Percentiles rank a stretch among this genome's conserved stretches.
Evolutionary conservation across 768 basidiomycete genomes (phyloP).

Genomic region (Bullera alba): DNA sequence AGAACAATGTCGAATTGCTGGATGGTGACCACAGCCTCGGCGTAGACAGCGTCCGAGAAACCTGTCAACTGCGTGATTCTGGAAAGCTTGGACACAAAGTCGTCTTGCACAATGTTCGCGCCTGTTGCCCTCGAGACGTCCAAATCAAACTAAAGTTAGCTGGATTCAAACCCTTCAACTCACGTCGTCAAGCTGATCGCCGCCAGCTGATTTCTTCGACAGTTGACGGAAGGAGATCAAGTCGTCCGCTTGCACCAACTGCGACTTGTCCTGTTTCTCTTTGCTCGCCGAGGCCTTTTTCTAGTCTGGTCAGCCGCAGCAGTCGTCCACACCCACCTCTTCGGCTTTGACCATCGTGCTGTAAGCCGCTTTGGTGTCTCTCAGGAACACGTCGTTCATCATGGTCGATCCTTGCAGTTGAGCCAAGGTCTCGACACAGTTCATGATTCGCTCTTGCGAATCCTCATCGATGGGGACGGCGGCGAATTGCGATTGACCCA

Average conservation of each 20-base stretch:
- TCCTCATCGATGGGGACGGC: conserved; percentile 97
- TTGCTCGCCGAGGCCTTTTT: conserved; percentile 88
- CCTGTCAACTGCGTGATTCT: conserved; percentile 90
- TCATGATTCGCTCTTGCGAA: conserved; percentile 89
- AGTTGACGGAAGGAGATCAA: conserved; percentile 87
- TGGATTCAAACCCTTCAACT: conserved; percentile 22
- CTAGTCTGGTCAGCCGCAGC: conserved; percentile 47
- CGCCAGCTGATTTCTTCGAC: conserved; percentile 79
- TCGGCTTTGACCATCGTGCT: conserved; percentile 92
- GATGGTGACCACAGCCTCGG: conserved; percentile 95
- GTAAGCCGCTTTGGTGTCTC: conserved; percentile 83
- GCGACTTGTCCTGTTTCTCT: conserved; percentile 64
- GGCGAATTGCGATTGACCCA: conserved; percentile 93
- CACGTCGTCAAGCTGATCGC: conserved; percentile 53
- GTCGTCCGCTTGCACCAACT: conserved; percentile 86
- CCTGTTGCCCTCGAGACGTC: conserved; percentile 88
- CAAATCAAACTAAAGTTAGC: conserved; percentile 62
- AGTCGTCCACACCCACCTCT: conserved; percentile 55
- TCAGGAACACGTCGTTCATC: conserved; percentile 54
- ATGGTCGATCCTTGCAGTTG: conserved; percentile 61
- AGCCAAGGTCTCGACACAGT: conserved; percentile 88
- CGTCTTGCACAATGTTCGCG: conserved; percentile 70
- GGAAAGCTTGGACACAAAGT: conserved; percentile 88
- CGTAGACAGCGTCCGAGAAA: conserved; percentile 98
- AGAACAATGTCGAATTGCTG: conserved; percentile 95